These are phyloP conservation scores for Coniella vitis DNA, from an alignment of 2,329 filamentous ascomycete species.

Conservation along the genomic window DNA sequence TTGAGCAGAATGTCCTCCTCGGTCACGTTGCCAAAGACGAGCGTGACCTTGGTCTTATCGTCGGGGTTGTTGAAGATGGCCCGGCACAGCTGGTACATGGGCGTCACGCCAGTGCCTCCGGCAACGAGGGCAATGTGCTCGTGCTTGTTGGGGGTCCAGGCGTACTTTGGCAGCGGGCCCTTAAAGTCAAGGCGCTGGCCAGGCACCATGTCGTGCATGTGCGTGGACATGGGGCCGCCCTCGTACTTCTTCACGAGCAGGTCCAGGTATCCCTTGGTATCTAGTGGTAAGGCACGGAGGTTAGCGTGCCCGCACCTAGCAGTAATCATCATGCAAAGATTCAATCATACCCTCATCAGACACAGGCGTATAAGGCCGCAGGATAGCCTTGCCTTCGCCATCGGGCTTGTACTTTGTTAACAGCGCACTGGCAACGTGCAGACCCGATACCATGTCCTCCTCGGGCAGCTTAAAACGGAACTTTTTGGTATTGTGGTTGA, in stretches of 20 bases:
- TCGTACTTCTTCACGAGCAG: slow-evolving; percentile 90
- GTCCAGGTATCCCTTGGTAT: slow-evolving; percentile 72
- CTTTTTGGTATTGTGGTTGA: slow-evolving; percentile 95
- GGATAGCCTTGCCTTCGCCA: slow-evolving; percentile 75
- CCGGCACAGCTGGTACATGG: slow-evolving; percentile 92
- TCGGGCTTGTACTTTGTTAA: slow-evolving; percentile 86
- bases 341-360: slow-evolving; percentile 66
- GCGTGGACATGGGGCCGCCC: slow-evolving; percentile 82
- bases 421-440: slow-evolving; percentile 77
- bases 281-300: slow-evolving; percentile 36
- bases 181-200: slow-evolving; percentile 86
- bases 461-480: slow-evolving; percentile 84
- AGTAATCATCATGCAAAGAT: not conserved
- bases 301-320: slow-evolving; percentile 1
- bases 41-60: slow-evolving; percentile 95
- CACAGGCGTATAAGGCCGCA: slow-evolving; percentile 88
- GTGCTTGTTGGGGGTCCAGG: slow-evolving; percentile 88
- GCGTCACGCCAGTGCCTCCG: slow-evolving; percentile 95
- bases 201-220: slow-evolving; percentile 75
- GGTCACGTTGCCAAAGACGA: slow-evolving; percentile 83
- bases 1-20: slow-evolving; percentile 91
- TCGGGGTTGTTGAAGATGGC: slow-evolving; percentile 93
- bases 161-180: slow-evolving; percentile 91
- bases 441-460: slow-evolving; percentile 74
- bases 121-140: slow-evolving; percentile 79